phyloP scores from a whole-genome alignment of 139 green algal genomes.

The Picochlorum sp. region DNA sequence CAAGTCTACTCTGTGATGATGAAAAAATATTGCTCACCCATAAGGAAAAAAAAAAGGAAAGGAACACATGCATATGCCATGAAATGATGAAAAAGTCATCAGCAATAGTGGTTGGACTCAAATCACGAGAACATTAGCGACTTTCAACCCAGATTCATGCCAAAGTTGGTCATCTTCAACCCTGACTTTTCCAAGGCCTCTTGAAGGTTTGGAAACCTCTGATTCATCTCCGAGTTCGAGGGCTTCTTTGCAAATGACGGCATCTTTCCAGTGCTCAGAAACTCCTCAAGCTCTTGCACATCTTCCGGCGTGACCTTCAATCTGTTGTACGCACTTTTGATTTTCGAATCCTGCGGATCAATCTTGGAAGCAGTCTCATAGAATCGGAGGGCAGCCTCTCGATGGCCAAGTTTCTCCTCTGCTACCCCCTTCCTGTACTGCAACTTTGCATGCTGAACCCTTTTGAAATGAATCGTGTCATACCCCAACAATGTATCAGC shows the following conservation, averaged over 20 bases:
- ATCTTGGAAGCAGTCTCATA: not conserved
- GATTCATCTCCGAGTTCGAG: not conserved
- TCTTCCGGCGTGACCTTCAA: not conserved
- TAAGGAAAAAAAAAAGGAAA: too few relatives aligned
- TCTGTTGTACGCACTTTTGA: not conserved
- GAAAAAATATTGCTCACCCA: too few relatives aligned
- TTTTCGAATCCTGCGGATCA: not conserved
- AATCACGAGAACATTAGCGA: too few relatives aligned
- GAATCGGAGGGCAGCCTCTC: not conserved
- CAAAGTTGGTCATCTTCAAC: not conserved
- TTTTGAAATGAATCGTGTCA: not conserved
- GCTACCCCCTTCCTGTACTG: not conserved
- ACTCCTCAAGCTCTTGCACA: not conserved
- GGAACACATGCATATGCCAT: too few relatives aligned
- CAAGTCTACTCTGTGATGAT: too few relatives aligned
- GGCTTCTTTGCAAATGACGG: not conserved
- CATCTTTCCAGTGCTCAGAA: not conserved
- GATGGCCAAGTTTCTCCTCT: not conserved
- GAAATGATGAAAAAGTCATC: too few relatives aligned
- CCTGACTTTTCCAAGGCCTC: not conserved
- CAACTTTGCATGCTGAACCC: constrained; percentile 1
- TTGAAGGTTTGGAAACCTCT: not conserved
- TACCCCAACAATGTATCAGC: not conserved
- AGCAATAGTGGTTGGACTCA: too few relatives aligned
- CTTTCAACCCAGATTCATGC: too few relatives aligned